Conservation (phyloP, 2,329 filamentous ascomycete genomes). For the Blastomyces silverae region DNA sequence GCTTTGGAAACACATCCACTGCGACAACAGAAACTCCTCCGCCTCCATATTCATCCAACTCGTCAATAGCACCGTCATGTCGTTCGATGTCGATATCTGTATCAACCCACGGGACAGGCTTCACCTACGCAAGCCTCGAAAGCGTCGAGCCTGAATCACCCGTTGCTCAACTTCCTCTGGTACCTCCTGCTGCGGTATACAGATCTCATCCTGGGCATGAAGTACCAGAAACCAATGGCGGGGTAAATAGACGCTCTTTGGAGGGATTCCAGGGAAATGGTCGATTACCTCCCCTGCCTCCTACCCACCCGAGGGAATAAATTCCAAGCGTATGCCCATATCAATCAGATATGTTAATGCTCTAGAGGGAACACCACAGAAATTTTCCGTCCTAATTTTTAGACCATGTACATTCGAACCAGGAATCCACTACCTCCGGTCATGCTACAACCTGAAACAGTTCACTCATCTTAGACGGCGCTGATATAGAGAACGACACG, state of each 20-base stretch:
- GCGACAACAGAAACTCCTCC: constrained; percentile 40
- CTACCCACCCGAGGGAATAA: constrained; percentile 4
- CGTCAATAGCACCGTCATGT: constrained; percentile 29
- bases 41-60: constrained; percentile 37
- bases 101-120: constrained; percentile 23
- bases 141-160: constrained; percentile 16
- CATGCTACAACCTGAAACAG: neutral
- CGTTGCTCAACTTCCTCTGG: constrained; percentile 29
- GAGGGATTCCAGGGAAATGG: neutral
- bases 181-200: constrained; percentile 25
- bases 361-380: neutral
- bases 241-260: constrained; percentile 7
- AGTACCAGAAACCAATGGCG: neutral
- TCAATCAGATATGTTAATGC: neutral
- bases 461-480: neutral
- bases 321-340: neutral
- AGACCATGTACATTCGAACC: neutral
- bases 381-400: neutral
- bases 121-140: constrained; percentile 15
- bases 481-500: neutral
- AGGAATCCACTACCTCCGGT: neutral
- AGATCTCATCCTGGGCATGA: constrained; percentile 19
- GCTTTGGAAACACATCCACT: constrained; percentile 41
- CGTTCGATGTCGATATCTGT: constrained; percentile 29
- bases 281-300: constrained; percentile 2